Evolutionary conservation across 345 rosid species (phyloP), one percentile per base, ranked within the genome.

Genomic region (Theobroma cacao): DNA sequence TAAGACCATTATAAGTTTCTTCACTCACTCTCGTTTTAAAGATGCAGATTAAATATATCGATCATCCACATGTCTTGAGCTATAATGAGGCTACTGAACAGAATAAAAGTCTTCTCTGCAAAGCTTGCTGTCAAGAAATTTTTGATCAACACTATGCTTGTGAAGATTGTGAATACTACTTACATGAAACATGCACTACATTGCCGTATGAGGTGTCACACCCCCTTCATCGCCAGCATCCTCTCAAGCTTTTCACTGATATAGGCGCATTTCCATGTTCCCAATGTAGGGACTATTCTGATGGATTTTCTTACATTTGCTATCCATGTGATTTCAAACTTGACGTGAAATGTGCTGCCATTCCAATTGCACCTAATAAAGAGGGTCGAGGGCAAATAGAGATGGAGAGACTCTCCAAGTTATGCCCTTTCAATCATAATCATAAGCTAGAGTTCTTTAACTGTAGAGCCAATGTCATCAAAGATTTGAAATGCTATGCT

Each of bases 161-260:
- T 14, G 3, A 17, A n/a, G 7, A 40, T 70, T 50, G 77, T 48
- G 24, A 41, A 47, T 76, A 65, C 45, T 63, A 64, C 47, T 67
- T 81, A 0, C 75, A 79, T 36, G 34, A 72, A 53, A 11, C 41
- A 55, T 82, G 80, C 33, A 45, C 80, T 4, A n/a, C 71, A 4
- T 31, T 64, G 2, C 31, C 85, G 0, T 43, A 7, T 0, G 45
- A 63, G 40, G 11, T 76, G 5, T 20, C 20, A 13, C 85, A 72
- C 59, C 43, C 20, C 38, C 43, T 75, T 38, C 85, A 82, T 28
- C 30, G 59, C 0, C 53, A 55, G 2, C 85, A 82, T 5, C 9
- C 70, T 69, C 70, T 79, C 74, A 31, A 33, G 12, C 73, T 74
- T 34, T 48, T 47, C 3, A 65, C 20, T 2, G 3, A 12, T 0